These are phyloP conservation scores for Penicillium corylophilum DNA, from an alignment of 2,329 filamentous ascomycete species.

Conservation along the genomic window DNA sequence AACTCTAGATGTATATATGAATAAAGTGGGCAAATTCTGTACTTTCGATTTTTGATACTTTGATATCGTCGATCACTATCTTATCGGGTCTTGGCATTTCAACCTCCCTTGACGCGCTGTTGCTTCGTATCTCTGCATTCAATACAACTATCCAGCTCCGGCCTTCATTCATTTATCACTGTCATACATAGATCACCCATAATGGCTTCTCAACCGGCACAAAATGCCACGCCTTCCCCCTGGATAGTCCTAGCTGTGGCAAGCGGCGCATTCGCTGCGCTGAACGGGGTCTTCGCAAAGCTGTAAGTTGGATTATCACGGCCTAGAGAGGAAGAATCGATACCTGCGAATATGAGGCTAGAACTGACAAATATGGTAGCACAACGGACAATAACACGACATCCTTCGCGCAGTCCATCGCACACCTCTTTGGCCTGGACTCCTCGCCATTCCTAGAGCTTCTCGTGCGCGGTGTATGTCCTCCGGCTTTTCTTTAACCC, in stretches of 20 bases:
- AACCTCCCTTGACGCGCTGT: not conserved
- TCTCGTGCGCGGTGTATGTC: slow-evolving; percentile 53
- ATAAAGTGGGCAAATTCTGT: not conserved
- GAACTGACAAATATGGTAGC: slow-evolving; percentile 32
- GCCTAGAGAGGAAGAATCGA: not conserved
- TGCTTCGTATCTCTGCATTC: not conserved
- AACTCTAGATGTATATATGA: not conserved
- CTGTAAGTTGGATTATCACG: slow-evolving; percentile 44
- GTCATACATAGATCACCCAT: slow-evolving; percentile 6
- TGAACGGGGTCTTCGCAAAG: slow-evolving; percentile 68
- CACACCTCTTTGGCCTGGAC: slow-evolving; percentile 43
- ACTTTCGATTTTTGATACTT: not conserved
- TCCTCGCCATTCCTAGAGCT: slow-evolving; percentile 48
- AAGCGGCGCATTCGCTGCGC: slow-evolving; percentile 62
- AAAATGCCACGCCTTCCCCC: slow-evolving; percentile 23
- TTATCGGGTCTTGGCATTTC: slow-evolving; percentile 1
- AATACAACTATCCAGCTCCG: not conserved
- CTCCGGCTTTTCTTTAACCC: not conserved
- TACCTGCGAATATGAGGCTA: not conserved
- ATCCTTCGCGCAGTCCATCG: slow-evolving; percentile 49
- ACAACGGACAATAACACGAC: slow-evolving; percentile 62
- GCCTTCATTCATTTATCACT: not conserved
- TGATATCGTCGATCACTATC: slow-evolving; percentile 5
- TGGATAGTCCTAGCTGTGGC: slow-evolving; percentile 59
- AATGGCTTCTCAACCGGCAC: slow-evolving; percentile 7